Percentiles rank a stretch among this genome's conserved stretches.
Evolutionary conservation across 139 green algal genomes (phyloP).

Genomic region (Micractinium conductrix): DNA sequence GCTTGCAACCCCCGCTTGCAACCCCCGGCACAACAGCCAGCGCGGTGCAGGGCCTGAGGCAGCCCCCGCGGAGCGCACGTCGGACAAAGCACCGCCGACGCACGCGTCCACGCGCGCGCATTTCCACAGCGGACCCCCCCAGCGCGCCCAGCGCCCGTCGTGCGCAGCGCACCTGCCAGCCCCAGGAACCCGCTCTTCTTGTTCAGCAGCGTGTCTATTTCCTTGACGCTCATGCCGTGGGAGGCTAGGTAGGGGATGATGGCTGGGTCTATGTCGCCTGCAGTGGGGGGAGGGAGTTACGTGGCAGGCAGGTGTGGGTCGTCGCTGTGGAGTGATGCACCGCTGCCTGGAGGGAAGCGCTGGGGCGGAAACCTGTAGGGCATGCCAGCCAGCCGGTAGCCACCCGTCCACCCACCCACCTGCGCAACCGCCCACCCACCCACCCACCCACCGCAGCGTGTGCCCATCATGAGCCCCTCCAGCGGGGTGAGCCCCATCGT

Average conservation of each 20-base stretch:
- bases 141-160: too few species aligned
- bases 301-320: not conserved
- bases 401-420: too few species aligned
- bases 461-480: slow-evolving; percentile 53
- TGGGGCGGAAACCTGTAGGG: too few species aligned
- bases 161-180: slow-evolving; percentile 34
- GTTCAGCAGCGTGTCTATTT: slow-evolving; percentile 75
- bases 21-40: too few species aligned
- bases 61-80: too few species aligned
- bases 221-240: slow-evolving; percentile 6
- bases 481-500: slow-evolving; percentile 52
- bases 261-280: slow-evolving; percentile 37
- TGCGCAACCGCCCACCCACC: too few species aligned
- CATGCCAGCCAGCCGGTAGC: not conserved
- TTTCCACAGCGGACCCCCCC: too few species aligned
- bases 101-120: too few species aligned
- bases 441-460: slow-evolving; percentile 42
- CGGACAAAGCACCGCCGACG: too few species aligned
- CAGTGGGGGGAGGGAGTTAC: not conserved
- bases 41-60: too few species aligned
- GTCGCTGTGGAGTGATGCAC: not conserved
- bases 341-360: not conserved
- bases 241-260: slow-evolving; percentile 26
- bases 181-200: slow-evolving; percentile 73
- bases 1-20: too few species aligned